Evolutionary conservation across 2,329 filamentous ascomycete genomes (phyloP).

Genomic region (Arthrobotrys musiformis): DNA sequence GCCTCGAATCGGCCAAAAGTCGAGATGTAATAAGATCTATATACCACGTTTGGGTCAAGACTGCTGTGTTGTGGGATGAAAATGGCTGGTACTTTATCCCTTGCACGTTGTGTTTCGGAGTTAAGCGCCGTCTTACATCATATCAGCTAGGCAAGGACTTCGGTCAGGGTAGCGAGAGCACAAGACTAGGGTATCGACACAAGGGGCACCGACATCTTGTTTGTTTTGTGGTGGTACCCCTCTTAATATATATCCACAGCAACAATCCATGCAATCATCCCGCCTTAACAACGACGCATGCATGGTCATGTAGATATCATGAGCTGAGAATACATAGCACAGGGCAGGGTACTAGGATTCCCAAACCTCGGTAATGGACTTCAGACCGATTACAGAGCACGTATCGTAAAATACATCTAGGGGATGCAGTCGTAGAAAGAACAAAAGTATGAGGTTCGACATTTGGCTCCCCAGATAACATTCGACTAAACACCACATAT

Average conservation of each 20-base stretch:
- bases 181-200: neutral
- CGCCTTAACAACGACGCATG: slow-evolving; percentile 4
- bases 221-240: slow-evolving; percentile 8
- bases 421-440: neutral
- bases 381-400: too few relatives aligned
- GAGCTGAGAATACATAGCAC: neutral
- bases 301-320: neutral
- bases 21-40: too few relatives aligned
- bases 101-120: neutral
- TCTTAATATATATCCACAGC: slow-evolving; percentile 9
- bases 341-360: neutral
- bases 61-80: neutral
- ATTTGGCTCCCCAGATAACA: neutral
- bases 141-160: neutral
- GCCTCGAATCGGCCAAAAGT: too few relatives aligned
- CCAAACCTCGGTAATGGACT: neutral
- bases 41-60: neutral
- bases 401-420: neutral
- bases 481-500: neutral
- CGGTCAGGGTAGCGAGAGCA: neutral
- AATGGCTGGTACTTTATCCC: neutral
- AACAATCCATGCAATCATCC: slow-evolving; percentile 16
- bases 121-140: neutral
- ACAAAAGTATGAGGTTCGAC: neutral
- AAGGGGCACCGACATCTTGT: neutral